These are phyloP conservation scores for Helicocarpus griseus DNA, from an alignment of 2,329 filamentous ascomycete genomes.

Conservation along the genomic window DNA sequence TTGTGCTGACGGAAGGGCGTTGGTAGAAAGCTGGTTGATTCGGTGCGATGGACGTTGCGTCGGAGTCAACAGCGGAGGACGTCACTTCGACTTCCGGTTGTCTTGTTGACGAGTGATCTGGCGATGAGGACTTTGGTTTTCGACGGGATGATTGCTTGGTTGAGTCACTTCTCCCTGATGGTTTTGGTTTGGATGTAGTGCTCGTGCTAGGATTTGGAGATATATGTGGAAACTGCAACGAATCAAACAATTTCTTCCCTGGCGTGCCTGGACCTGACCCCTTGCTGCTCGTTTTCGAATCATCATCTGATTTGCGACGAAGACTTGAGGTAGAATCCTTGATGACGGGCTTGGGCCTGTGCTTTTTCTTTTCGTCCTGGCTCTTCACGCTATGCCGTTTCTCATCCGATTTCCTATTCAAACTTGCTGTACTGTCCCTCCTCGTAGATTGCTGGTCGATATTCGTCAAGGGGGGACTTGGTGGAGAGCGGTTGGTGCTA, in stretches of 20 bases:
- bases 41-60: slow-evolving; percentile 38
- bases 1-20: slow-evolving; percentile 14
- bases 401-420: slow-evolving; percentile 21
- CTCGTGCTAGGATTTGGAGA: slow-evolving; percentile 28
- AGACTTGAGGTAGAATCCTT: slow-evolving; percentile 35
- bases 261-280: slow-evolving; percentile 28
- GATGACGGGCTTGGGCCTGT: slow-evolving; percentile 23
- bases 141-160: slow-evolving; percentile 25
- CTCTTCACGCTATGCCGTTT: slow-evolving; percentile 13
- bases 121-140: slow-evolving; percentile 21
- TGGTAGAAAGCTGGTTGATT: slow-evolving; percentile 28
- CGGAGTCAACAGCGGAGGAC: slow-evolving; percentile 31
- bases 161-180: slow-evolving; percentile 21
- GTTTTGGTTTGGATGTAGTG: slow-evolving; percentile 23
- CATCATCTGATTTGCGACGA: slow-evolving; percentile 29
- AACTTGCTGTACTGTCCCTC: slow-evolving; percentile 26
- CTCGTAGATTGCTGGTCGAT: slow-evolving; percentile 32
- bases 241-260: slow-evolving; percentile 27
- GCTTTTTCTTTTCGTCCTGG: slow-evolving; percentile 22
- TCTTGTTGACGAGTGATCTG: slow-evolving; percentile 27
- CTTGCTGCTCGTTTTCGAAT: slow-evolving; percentile 26
- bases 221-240: slow-evolving; percentile 25
- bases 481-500: slow-evolving; percentile 29
- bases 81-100: slow-evolving; percentile 21
- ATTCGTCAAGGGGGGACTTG: slow-evolving; percentile 39